These are phyloP conservation scores for Leishmania turanica DNA, from an alignment of 208 protist genomes.

Conservation along the genomic window DNA sequence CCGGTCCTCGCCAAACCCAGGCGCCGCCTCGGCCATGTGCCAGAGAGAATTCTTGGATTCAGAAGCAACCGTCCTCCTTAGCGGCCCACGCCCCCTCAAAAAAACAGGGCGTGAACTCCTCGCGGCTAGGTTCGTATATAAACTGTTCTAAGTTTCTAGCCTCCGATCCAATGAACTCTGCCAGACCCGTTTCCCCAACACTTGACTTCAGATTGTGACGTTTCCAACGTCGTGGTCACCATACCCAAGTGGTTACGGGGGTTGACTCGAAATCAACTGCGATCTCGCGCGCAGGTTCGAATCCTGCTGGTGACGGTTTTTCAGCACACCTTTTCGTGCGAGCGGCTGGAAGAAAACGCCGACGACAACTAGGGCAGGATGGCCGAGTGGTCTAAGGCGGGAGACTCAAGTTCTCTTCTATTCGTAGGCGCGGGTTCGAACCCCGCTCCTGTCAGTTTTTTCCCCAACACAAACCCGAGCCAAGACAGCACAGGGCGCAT, in stretches of 20 bases:
- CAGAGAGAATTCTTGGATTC: neutral
- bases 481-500: too few relatives aligned
- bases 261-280: slow-evolving; percentile 89
- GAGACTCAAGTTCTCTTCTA: slow-evolving; percentile 89
- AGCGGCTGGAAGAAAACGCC: neutral
- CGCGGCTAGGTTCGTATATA: accelerated
- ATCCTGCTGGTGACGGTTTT: slow-evolving; percentile 78
- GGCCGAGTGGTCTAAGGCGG: slow-evolving; percentile 87
- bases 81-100: slow-evolving; percentile 15
- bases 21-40: neutral
- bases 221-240: slow-evolving; percentile 25
- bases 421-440: slow-evolving; percentile 88
- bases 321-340: accelerated
- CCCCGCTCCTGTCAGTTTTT: slow-evolving; percentile 84
- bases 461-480: too few relatives aligned
- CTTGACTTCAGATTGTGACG: too few relatives aligned
- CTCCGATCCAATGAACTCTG: accelerated
- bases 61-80: slow-evolving; percentile 33
- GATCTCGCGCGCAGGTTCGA: slow-evolving; percentile 91
- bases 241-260: slow-evolving; percentile 93
- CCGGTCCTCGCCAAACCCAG: neutral
- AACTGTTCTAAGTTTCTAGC: too few relatives aligned
- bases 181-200: too few relatives aligned
- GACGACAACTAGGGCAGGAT: slow-evolving; percentile 39
- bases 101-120: slow-evolving; percentile 5